Base-by-base conservation (phyloP, 495 filamentous ascomycete species). In the Penicillium arizonense region DNA sequence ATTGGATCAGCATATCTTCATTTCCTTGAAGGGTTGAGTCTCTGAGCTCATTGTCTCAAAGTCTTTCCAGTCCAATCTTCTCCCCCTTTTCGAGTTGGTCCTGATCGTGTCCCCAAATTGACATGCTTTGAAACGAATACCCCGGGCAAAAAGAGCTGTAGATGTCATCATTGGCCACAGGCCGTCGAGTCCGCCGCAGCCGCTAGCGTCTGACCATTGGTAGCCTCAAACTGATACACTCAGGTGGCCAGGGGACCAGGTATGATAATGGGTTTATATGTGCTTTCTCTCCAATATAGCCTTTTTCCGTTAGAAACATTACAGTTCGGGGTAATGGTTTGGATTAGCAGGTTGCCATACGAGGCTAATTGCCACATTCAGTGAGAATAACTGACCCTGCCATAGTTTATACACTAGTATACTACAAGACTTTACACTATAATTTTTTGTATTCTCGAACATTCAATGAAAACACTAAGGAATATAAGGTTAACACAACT, bases 1-100 rank as follows among this genome's bases (percentile, higher is more conserved):
- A 58, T 57, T 55, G 54, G 52, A 42, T 56, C 47, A 36, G 34
- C 20, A 13, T 30, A 34, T 42, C 44, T 30, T 35, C 28, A 50
- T 50, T 43, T 50, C 32, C 30, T n/a, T 50, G 41, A 35, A 38
- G 38, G 48, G 37, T 34, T 50, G 28, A 41, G 37, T 24, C 6
- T 32, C 14, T 43, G 38, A 36, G 39, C 28, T 35, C 8, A 36
- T 43, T 43, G 48, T 50, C 38, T 35, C 34, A 26, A 20, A 44
- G 14, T 20, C 30, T 30, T 36, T 35, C 16, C 20, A 33, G 39
- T 33, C 12, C 32, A 50, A 34, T 33, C 23, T 34, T 28, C 18
- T 30, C 4, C 21, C 28, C 39, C 23, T 6, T 33, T 11, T 32
- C 30, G 24, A 43, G 13, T 35, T 24, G 13, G 46, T 13, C 39